Base-by-base conservation (phyloP, 257 asterid species). In the Nicotiana tomentosiformis region DNA sequence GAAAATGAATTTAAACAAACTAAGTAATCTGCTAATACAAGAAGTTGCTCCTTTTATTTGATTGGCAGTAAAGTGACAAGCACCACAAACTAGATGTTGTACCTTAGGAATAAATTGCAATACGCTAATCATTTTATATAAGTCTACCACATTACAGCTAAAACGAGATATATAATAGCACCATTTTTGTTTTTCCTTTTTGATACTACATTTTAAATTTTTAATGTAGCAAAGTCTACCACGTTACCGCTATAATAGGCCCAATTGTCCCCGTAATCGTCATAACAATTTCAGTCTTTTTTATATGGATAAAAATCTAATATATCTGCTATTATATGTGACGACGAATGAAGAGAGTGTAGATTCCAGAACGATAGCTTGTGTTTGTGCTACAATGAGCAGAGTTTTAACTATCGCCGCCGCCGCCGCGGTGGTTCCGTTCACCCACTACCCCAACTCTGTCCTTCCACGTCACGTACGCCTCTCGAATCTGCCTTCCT, bases 341-440 rank as follows among this genome's bases (percentile, higher is more conserved):
- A 39, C n/a, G 37, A 43, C 7, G 12, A 46, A 72, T 12, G 77
- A 69, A 70, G 4, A 10, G 29, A 20, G 12, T 20, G 33, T 70
- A 18, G 58, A 49, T 74, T 74, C 9, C 4, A 26, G 39, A 49
- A 49, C 15, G 62, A 18, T 23, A 23, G 23, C 10, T 49, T 49
- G 60, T 20, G 77, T 2, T 20, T 4, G 77, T 62, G 83, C 86
- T 53, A 83, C 35, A 29, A 66, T 86, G 84, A 88, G 84, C 89
- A 86, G 81, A 3, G 78, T 87, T 17, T 64, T 84, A 5, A 81
- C 85, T 29, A 81, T 86, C 53, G 81, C 37, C 76, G 46, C 62
- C 49, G 33, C 74, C 43, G 67, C 84, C 77, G 57, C 10, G 23
- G 5, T 82, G 85, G 70, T 81, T 69, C 88, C 90, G 85, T 51